Percentiles rank a stretch among this genome's conserved stretches.
These are phyloP conservation scores for Trichomonas vaginalis DNA, from an alignment of 208 protist genomes.

Conservation along the genomic window DNA sequence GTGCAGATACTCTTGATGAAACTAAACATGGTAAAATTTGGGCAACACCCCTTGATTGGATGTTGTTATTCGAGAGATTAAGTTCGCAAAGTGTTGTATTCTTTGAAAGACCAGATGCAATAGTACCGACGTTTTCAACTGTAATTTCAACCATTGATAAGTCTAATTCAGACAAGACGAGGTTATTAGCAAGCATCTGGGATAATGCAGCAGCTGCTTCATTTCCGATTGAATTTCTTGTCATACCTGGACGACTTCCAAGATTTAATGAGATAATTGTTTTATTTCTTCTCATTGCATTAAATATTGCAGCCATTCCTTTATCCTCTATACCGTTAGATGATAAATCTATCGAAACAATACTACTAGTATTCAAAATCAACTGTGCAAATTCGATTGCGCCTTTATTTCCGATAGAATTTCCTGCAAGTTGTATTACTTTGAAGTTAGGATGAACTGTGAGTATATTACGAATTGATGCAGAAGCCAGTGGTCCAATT, in stretches of 20 bases:
- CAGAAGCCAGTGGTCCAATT: neutral
- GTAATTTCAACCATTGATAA: neutral
- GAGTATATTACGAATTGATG: neutral
- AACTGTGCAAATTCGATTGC: neutral
- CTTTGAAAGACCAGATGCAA: neutral
- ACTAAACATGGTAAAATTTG: neutral
- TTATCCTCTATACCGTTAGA: neutral
- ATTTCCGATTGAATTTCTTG: neutral
- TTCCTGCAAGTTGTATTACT: neutral
- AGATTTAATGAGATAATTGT: neutral
- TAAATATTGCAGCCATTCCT: neutral
- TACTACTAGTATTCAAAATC: neutral
- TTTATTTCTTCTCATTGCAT: neutral
- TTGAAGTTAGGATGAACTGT: neutral
- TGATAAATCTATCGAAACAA: neutral
- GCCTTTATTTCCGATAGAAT: neutral
- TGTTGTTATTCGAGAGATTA: neutral
- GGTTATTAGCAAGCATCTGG: neutral
- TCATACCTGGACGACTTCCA: neutral
- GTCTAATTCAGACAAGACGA: neutral
- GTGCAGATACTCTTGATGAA: neutral
- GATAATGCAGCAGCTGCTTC: neutral
- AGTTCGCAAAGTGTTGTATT: neutral
- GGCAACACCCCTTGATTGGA: neutral
- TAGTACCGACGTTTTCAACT: too few relatives aligned